A percentile compares a stretch with the other conserved stretches of the same genome.
Conservation (phyloP, 352 stramenopile genomes). For the Achlya hypogyna region DNA sequence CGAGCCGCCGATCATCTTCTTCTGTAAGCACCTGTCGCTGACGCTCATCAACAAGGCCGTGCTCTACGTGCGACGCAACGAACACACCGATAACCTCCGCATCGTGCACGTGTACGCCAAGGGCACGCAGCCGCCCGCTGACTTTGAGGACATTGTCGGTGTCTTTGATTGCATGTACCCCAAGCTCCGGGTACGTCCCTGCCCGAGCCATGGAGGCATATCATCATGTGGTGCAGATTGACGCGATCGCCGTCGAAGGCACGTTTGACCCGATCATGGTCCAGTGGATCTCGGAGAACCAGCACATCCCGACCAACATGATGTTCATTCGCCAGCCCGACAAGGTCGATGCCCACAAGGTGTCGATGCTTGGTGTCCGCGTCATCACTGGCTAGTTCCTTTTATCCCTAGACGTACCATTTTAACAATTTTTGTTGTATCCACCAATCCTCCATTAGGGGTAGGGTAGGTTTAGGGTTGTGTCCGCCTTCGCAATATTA, state of each 20-base stretch:
- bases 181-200: constrained; percentile 34
- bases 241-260: constrained; percentile 44
- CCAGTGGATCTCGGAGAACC: constrained; percentile 53
- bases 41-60: constrained; percentile 87
- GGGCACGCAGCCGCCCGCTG: constrained; percentile 26
- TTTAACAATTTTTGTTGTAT: not conserved
- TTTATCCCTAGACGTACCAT: not conserved
- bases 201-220: constrained; percentile 29
- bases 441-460: no score
- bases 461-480: no score
- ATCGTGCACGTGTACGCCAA: constrained; percentile 64
- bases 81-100: constrained; percentile 76
- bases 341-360: constrained; percentile 56
- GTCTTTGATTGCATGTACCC: constrained; percentile 83
- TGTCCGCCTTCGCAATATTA: no score
- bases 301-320: constrained; percentile 71
- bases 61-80: constrained; percentile 81
- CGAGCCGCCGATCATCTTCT: constrained; percentile 75
- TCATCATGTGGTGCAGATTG: constrained; percentile 70
- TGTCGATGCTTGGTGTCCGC: constrained; percentile 55
- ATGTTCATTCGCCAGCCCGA: constrained; percentile 87
- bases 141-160: constrained; percentile 43
- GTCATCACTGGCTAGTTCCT: constrained; percentile 73
- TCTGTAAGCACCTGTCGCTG: constrained; percentile 77
- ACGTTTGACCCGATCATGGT: constrained; percentile 55